Evolutionary conservation across 768 basidiomycete species (phyloP).

Genomic region (Lactifluus volemus): DNA sequence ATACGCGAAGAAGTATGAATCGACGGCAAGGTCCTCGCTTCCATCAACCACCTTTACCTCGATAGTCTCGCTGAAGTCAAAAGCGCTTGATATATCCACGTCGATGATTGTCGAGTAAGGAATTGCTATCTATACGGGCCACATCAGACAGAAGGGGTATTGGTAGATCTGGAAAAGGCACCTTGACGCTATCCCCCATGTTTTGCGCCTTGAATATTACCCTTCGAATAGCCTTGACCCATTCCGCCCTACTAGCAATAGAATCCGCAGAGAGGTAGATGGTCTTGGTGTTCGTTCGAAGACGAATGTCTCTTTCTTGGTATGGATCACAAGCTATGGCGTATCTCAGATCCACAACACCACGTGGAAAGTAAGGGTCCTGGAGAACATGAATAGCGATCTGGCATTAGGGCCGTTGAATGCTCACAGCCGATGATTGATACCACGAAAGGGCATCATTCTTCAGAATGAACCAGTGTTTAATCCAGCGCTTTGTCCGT

Average conservation of each 20-base stretch:
- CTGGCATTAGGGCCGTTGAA: neutral
- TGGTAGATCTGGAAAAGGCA: slow-evolving; percentile 24
- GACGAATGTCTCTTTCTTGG: slow-evolving; percentile 69
- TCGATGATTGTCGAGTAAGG: slow-evolving; percentile 86
- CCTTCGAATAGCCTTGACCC: slow-evolving; percentile 92
- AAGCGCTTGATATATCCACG: slow-evolving; percentile 76
- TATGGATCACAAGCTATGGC: slow-evolving; percentile 79
- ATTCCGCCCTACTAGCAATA: slow-evolving; percentile 78
- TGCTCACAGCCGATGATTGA: slow-evolving; percentile 75
- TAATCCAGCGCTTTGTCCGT: slow-evolving; percentile 85
- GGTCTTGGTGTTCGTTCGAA: slow-evolving; percentile 75
- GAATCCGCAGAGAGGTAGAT: slow-evolving; percentile 71
- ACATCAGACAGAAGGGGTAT: neutral
- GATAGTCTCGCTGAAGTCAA: slow-evolving; percentile 96
- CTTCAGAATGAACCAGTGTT: slow-evolving; percentile 95
- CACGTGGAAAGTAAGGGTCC: slow-evolving; percentile 98
- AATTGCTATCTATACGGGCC: slow-evolving; percentile 64
- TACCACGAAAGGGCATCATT: slow-evolving; percentile 97
- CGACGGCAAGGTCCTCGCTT: slow-evolving; percentile 64
- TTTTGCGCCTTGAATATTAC: slow-evolving; percentile 96
- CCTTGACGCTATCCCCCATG: slow-evolving; percentile 93
- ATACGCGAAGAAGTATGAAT: slow-evolving; percentile 94
- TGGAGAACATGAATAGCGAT: slow-evolving; percentile 26
- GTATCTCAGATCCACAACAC: slow-evolving; percentile 92
- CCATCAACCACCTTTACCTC: slow-evolving; percentile 89